Base-by-base conservation (phyloP, 192 early-diverging fungal genomes). In the Coemansia sp. region DNA sequence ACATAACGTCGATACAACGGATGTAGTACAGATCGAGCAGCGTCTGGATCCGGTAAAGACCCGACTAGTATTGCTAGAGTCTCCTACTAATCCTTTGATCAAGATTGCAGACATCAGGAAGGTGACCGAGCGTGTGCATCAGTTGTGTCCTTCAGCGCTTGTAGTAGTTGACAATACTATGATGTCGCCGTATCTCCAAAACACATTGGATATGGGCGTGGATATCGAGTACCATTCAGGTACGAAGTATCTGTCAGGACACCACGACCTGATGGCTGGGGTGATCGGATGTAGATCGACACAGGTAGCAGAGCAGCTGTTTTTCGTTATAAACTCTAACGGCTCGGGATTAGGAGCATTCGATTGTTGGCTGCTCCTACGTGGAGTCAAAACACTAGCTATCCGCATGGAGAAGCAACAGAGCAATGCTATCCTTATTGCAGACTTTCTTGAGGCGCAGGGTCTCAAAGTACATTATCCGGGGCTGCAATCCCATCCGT, bases 231-330 rank as follows among this genome's bases (percentile, higher is more conserved):
- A 94, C 62, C 94, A 98, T 54, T 97, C 95, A 27, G 97, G 94
- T 21, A 98, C 97, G 55, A 98, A 98, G 81, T 98, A 94, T 80
- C 85, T 98, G 14, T 89, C 88, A 26, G 97, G 97, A 7, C 97
- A 98, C 83, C 95, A 97, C 74, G 97, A 98, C 72, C 85, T 97
- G 69, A 97, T 97, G 94, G 94, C 94, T n/a, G 97, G 97, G 38
- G 92, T 97, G 0, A 89, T 97, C 62, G 95, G 92, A 5, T 86
- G 88, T 65, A 84, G 86, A 30, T 79, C 86, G 30, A 83, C 84
- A 28, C 68, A 85, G 10, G 83, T 96, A 28, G 94, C 83, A 7
- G 88, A 94, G 84, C 85, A 90, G 76, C 64, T 98, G 57, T 94
- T 92, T 73, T 93, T 89, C 77, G 87, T 93, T n/a, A 94, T 97